Evolutionary conservation across 2,329 filamentous ascomycete species (phyloP).

Genomic region (Colletotrichum sp.): DNA sequence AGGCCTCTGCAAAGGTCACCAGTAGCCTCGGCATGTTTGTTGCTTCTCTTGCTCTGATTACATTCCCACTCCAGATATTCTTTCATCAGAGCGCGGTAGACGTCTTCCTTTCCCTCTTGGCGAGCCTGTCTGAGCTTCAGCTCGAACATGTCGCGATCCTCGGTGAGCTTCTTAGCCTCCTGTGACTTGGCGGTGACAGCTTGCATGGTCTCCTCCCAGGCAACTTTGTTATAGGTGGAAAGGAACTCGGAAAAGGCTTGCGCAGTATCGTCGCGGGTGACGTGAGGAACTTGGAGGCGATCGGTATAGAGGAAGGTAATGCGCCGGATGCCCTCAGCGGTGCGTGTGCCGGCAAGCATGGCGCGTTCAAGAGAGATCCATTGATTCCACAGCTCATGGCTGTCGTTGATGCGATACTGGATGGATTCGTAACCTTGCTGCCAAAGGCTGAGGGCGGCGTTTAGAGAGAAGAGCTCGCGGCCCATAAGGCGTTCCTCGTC

Average conservation of each 20-base stretch:
- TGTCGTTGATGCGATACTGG: conserved; percentile 77
- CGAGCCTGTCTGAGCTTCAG: conserved; percentile 65
- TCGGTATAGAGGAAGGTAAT: conserved; percentile 74
- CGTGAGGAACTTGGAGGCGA: conserved; percentile 74
- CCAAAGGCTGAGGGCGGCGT: conserved; percentile 71
- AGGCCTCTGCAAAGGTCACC: conserved; percentile 66
- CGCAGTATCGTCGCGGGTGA: conserved; percentile 76
- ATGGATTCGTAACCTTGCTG: conserved; percentile 74
- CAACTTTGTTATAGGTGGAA: conserved; percentile 70
- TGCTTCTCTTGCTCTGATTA: conserved; percentile 61
- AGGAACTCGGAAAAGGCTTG: conserved; percentile 78
- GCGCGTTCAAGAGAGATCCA: conserved; percentile 77
- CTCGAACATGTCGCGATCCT: conserved; percentile 72
- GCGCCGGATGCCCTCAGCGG: conserved; percentile 63
- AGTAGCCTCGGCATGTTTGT: conserved; percentile 47
- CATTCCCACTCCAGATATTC: conserved; percentile 90
- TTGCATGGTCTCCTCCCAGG: conserved; percentile 78
- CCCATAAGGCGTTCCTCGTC: conserved; percentile 73
- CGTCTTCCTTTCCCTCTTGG: conserved; percentile 59
- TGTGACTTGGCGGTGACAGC: conserved; percentile 67
- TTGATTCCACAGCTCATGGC: conserved; percentile 79
- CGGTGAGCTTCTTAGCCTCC: conserved; percentile 67
- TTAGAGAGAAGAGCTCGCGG: conserved; percentile 74
- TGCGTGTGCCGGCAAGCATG: conserved; percentile 62
- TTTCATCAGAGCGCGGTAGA: conserved; percentile 55